Base-by-base conservation (phyloP, 345 rosid genomes). In the sweet orange (Citrus sinensis) region DNA sequence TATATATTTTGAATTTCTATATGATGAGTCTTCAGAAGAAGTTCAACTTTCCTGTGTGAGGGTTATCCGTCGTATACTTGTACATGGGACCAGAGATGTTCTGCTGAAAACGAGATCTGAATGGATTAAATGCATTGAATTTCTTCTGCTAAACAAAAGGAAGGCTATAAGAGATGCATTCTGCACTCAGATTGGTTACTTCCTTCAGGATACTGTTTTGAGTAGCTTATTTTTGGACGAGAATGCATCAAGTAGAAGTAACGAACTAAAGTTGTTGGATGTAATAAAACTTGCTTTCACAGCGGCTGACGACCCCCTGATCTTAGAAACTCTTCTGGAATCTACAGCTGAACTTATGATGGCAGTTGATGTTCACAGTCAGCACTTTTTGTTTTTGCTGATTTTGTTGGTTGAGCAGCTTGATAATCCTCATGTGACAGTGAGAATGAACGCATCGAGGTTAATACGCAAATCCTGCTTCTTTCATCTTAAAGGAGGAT, bases 331-430 rank as follows among this genome's bases (percentile, higher is more conserved):
- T 77, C 91, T 93, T 79, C 70, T 93, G 87, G 94, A 95, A 82
- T 88, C 95, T 7, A 70, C 77, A 54, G 89, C 97, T 22, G 93
- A 95, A 85, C 80, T 93, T 84, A 92, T 95, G 96, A 80, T 85
- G 78, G 79, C 92, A 27, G 92, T 88, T 83, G 92, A 89, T 87
- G 82, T 91, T 67, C 73, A 81, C 79, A 90, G 88, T 84, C 88
- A 87, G 76, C 84, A 89, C 81, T 95, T 91, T 92, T 84, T 88
- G 79, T 78, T 78, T 78, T 88, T 88, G 76, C 88, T 95, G 42
- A 85, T 93, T 78, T 78, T 93, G 84, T 84, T 94, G 90, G 89
- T 93, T 79, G 94, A 92, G 83, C 99, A 90, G 84, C 96, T 95
- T 80, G 99, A 91, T 87, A 90, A 85, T 87, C 86, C 85, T 55